Evolutionary conservation across 2,329 filamentous ascomycete species (phyloP), one percentile per base, ranked within the genome.

Genomic region (Zasmidium angulare): DNA sequence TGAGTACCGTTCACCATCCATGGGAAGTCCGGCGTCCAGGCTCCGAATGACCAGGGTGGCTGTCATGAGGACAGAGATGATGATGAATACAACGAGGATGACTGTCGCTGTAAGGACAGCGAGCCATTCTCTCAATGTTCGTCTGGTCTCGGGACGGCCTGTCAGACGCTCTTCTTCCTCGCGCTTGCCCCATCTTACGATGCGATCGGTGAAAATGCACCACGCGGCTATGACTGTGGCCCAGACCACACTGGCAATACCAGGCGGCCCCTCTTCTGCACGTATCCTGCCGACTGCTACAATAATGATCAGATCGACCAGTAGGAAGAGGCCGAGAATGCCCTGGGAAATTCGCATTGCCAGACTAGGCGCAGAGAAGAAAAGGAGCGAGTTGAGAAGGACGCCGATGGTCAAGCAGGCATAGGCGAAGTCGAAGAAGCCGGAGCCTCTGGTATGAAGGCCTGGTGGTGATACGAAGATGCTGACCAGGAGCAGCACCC

Each of bases 131-230:
- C 84, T 78, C 3, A 97, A 75, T 0, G 91, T 90, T 24, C 93
- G 86, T 22, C 93, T 85, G 11, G 89, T 91, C 78, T 99, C 93
- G 26, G 89, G 85, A 14, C 93, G 89, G 11, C 95, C 95, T 0
- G 93, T 98, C 20, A 98, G 80, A 23, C 95, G 86, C 73, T 96
- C 89, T 73, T 99, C 95, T 74, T 98, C 95, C 69, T 97, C 91
- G 1, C 82, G 82, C 76, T 98, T 98, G 58, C 93, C 95, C 89
- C 91, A 96, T 69, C 89, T 84, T 9, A 99, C 95, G 3, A 90
- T 86, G 50, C 89, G 84, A 71, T 96, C 93, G 7, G 89, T 90
- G 9, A 88, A 69, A 20, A 97, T 80, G 22, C 89, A 89, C 86
- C 91, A 98, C 2, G 89, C 74, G 36, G 89, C 84, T 72, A 96